phyloP scores from a whole-genome alignment of 192 early-diverging fungal species.

The Pilobolus umbonatus region DNA sequence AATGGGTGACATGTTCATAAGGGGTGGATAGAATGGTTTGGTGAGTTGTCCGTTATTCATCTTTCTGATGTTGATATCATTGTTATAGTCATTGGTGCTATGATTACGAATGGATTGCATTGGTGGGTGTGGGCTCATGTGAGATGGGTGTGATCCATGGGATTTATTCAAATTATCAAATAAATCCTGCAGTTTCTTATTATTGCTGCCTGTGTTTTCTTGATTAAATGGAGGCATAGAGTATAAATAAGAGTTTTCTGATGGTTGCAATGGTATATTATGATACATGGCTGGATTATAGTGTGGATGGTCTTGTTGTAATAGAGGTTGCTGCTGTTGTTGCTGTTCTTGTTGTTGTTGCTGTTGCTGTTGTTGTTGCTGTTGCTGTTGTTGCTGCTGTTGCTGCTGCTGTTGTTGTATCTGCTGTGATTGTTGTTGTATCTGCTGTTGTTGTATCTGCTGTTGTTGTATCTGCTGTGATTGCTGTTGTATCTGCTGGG shows the following conservation, averaged over 20 bases:
- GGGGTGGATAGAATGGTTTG: conserved; percentile 12
- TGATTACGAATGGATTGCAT: neutral
- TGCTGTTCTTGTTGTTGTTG: neutral
- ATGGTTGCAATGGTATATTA: no score
- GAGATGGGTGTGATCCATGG: no score
- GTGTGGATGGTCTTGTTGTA: no score
- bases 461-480: neutral
- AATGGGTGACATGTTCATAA: conserved; percentile 7
- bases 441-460: neutral
- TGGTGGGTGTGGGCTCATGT: conserved; percentile 1
- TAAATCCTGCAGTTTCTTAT: no score
- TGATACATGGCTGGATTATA: no score
- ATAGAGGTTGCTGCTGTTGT: neutral
- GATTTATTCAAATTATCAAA: no score
- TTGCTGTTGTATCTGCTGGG: neutral
- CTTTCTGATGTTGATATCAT: neutral
- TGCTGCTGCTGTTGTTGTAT: neutral
- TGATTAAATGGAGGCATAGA: no score
- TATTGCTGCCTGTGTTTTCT: no score
- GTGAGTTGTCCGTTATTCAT: conserved; percentile 9
- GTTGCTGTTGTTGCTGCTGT: conserved; percentile 6
- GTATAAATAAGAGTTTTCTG: no score
- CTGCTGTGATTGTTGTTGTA: neutral
- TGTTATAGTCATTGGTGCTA: neutral
- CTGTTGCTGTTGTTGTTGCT: conserved; percentile 6